A percentile compares a stretch with the other conserved stretches of the same genome.
Evolutionary conservation across 2,329 filamentous ascomycete genomes (phyloP).

Genomic region (Pestalotiopsis sp.): DNA sequence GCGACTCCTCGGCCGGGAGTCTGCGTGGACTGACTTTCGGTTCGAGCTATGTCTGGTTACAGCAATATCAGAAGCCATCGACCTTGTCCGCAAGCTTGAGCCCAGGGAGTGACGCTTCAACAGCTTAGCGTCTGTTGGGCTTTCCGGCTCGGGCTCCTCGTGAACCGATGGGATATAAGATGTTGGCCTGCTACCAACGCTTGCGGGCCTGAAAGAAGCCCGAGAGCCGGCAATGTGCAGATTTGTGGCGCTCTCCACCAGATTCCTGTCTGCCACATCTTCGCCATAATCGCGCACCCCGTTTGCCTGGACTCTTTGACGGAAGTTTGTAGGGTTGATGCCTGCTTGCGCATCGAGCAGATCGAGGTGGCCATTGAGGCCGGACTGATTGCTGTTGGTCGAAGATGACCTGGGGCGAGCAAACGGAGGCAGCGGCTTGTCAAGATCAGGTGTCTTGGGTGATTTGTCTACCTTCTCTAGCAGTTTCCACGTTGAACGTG

Average conservation of each 20-base stretch:
- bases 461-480: conserved; percentile 22
- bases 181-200: background rate
- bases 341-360: conserved; percentile 60
- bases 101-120: conserved; percentile 27
- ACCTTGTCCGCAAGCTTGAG: conserved; percentile 23
- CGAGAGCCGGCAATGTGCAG: conserved; percentile 36
- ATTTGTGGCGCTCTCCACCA: conserved; percentile 39
- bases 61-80: conserved; percentile 15
- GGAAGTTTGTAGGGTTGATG: conserved; percentile 51
- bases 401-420: conserved; percentile 34
- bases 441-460: conserved; percentile 17
- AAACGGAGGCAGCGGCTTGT: conserved; percentile 24
- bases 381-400: conserved; percentile 31
- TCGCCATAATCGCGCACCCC: conserved; percentile 62
- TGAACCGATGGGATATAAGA: conserved; percentile 18
- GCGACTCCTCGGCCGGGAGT: background rate
- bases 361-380: conserved; percentile 46
- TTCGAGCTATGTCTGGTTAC: conserved; percentile 13
- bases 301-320: conserved; percentile 49
- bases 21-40: background rate
- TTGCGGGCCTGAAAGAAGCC: conserved; percentile 35
- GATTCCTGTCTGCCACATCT: conserved; percentile 66
- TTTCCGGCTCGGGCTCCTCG: background rate
- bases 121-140: background rate
- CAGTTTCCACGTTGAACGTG: conserved; percentile 29